A percentile compares a stretch with the other conserved stretches of the same genome.
These are phyloP conservation scores for Eucalyptus sp. DNA, from an alignment of 345 rosid species.

Conservation along the genomic window DNA sequence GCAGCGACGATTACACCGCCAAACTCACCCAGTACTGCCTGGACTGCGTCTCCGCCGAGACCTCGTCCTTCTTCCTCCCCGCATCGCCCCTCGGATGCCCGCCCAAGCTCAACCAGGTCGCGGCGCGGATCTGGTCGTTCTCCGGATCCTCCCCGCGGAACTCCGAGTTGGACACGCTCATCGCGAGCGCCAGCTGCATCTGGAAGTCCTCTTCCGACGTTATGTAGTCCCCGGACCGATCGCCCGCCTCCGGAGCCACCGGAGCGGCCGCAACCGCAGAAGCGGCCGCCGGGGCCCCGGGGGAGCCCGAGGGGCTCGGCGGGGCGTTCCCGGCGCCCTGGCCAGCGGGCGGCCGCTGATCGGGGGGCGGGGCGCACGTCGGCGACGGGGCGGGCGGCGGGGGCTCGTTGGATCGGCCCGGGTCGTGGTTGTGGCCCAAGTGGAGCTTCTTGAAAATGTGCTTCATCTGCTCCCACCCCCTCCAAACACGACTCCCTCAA, in stretches of 20 bases:
- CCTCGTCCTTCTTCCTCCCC: constrained; percentile 44
- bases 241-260: neutral
- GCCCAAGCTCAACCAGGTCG: constrained; percentile 64
- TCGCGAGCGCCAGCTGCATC: constrained; percentile 90
- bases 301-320: constrained; percentile 20
- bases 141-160: constrained; percentile 46
- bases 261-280: neutral
- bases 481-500: neutral
- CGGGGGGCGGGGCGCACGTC: neutral
- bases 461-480: constrained; percentile 37
- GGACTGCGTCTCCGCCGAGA: constrained; percentile 59
- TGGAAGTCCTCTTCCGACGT: constrained; percentile 94
- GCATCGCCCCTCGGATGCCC: constrained; percentile 39
- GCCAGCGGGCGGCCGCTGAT: neutral
- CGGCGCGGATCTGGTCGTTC: constrained; percentile 94
- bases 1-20: neutral
- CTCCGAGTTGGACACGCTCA: constrained; percentile 85
- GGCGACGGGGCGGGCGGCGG: constrained; percentile 12
- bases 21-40: constrained; percentile 90
- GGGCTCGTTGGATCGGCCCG: constrained; percentile 61
- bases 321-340: constrained; percentile 17
- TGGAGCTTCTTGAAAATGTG: constrained; percentile 95
- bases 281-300: constrained; percentile 16
- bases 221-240: constrained; percentile 44
- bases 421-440: constrained; percentile 59